phyloP scores from a whole-genome alignment of 2,329 filamentous ascomycete genomes.

The Fusarium sp. region DNA sequence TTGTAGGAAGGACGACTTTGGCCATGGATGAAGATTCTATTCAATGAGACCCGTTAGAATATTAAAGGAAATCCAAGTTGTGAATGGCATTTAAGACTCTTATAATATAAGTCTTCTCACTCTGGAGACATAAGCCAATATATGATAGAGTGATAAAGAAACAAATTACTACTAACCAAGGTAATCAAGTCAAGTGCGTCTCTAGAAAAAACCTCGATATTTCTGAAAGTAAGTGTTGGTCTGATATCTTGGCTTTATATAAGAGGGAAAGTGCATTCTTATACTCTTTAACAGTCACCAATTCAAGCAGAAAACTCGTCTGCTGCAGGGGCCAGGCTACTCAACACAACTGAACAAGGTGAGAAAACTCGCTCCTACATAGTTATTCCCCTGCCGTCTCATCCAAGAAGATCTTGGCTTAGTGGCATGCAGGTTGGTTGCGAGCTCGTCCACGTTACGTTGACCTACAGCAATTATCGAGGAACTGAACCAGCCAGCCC shows the following conservation, averaged over 20 bases:
- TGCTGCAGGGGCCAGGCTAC: not conserved
- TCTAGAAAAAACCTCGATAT: not conserved
- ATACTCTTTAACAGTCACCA: not conserved
- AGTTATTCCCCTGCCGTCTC: not conserved
- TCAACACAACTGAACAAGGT: too few species aligned
- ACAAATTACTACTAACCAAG: not conserved
- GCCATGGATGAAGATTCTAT: not conserved
- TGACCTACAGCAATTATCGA: not conserved
- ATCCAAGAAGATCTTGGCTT: not conserved
- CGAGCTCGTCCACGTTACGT: not conserved
- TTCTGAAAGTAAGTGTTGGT: not conserved
- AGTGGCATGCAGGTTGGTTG: constrained; percentile 1
- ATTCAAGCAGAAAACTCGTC: not conserved
- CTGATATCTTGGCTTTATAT: not conserved
- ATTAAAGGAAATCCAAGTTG: not conserved
- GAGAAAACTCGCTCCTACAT: too few species aligned
- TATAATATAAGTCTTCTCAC: not conserved
- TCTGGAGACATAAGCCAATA: not conserved
- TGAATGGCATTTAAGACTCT: not conserved
- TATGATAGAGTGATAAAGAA: not conserved
- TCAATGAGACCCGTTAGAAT: not conserved
- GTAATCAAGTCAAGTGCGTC: not conserved
- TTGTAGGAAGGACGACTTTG: not conserved
- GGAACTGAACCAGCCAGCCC: not conserved
- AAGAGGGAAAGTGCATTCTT: not conserved